Evolutionary conservation across 164 flowering plant species (phyloP), one percentile per base, ranked within the genome.

Genomic region (Houttuynia cordata): DNA sequence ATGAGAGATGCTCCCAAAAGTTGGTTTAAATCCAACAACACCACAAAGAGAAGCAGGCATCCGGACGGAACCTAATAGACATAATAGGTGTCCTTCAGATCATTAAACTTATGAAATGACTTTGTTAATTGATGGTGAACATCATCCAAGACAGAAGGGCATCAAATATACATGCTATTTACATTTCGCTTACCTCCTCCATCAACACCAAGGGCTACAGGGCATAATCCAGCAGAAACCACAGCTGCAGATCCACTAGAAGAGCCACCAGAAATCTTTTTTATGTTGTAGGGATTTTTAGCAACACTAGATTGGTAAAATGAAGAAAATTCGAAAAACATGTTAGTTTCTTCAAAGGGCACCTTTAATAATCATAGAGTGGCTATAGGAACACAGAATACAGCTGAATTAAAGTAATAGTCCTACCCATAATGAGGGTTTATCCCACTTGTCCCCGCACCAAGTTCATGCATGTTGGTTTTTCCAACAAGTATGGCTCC

Each of bases 381-480:
- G 17, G 12, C 14, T 12, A 12, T 45, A 45, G 17, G 17, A 45
- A 45, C 17, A 17, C 17, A 45, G 12, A 17, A 1, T 45, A 45
- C 49, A 18, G 7, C 13, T 56, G 3, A 18, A 56, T 14, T 20
- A 10, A 23, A 10, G 13, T 9, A 23, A n/a, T 53, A 19, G 25
- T 61, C 64, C 58, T 76, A 93, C 98, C 98, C 98, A 63, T 93
- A 84, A 56, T 93, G 98, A 66, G 98, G 97, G 74, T 93, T 93
- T 60, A 93, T 87, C 37, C 97, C 98, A 73, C 94, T 89, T 60
- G 83, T 76, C 74, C 97, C 97, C 37, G 79, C 76, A 39, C 98
- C 98, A 68, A 93, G 96, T 73, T 93, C 98, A 65, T 93, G 98
- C 98, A 93, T 93, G 66, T 93, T 93, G 62, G 97, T 89, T 66